Evolutionary conservation across 306 rosid genomes (phyloP).

Genomic region (Pyrus pyrifolia): DNA sequence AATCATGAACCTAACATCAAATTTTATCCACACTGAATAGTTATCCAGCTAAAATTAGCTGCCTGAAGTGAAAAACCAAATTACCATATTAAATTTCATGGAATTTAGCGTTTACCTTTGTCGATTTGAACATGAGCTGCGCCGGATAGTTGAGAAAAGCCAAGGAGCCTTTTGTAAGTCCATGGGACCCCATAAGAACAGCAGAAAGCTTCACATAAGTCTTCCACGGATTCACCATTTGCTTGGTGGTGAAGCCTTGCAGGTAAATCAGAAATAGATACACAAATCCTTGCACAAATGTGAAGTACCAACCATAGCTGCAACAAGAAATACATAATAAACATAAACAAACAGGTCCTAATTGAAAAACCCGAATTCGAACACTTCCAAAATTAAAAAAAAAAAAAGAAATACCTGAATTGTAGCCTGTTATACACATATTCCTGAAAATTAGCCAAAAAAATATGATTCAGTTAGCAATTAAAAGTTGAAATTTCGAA

Average conservation of each 20-base stretch:
- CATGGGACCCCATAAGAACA: conserved; percentile 95
- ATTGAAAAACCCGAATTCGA: conserved; percentile 7
- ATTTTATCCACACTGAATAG: not conserved
- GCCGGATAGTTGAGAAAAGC: conserved; percentile 98
- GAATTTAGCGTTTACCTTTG: conserved; percentile 46
- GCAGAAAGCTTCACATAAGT: conserved; percentile 93
- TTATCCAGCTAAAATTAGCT: conserved; percentile 9
- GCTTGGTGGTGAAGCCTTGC: conserved; percentile 92
- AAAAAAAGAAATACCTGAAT: conserved; percentile 42
- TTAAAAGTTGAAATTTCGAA: not conserved
- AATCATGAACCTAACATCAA: not conserved
- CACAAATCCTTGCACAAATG: conserved; percentile 93
- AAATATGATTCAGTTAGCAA: conserved; percentile 3
- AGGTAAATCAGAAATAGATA: conserved; percentile 77
- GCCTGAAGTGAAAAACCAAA: not conserved
- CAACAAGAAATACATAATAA: conserved; percentile 21
- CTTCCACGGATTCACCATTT: conserved; percentile 99
- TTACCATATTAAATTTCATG: not conserved
- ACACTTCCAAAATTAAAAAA: not conserved
- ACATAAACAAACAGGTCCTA: not conserved
- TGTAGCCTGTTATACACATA: conserved; percentile 93
- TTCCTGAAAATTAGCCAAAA: conserved; percentile 57
- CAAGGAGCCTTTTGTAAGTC: conserved; percentile 92
- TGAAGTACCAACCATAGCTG: conserved; percentile 99
- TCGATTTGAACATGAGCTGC: conserved; percentile 98